A percentile compares a stretch with the other conserved stretches of the same genome.
These are phyloP conservation scores for Pulicaria dysenterica DNA, from an alignment of 129 eudicot genomes.

Conservation along the genomic window DNA sequence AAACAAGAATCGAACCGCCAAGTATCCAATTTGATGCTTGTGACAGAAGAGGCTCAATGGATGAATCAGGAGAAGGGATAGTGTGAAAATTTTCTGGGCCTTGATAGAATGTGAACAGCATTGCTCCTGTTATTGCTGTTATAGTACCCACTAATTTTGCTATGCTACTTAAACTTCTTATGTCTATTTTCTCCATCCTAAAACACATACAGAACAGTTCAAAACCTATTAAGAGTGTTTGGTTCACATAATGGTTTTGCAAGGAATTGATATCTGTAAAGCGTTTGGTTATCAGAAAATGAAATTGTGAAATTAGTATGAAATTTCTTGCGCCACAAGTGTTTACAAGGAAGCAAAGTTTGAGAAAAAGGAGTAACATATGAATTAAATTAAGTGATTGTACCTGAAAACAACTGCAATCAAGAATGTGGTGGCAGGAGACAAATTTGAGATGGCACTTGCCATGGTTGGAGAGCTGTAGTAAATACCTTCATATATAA, in stretches of 20 bases:
- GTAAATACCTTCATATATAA: slow-evolving; percentile 26
- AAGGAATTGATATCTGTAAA: too few relatives aligned
- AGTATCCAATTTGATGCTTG: slow-evolving; percentile 24
- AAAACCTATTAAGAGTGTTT: not conserved
- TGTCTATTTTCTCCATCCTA: slow-evolving; percentile 49
- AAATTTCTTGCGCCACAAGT: too few relatives aligned
- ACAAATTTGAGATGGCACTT: slow-evolving; percentile 43
- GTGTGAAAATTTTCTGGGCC: slow-evolving; percentile 30
- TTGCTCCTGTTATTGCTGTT: slow-evolving; percentile 46
- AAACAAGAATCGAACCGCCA: slow-evolving; percentile 26
- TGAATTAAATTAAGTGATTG: too few relatives aligned
- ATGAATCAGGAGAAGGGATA: not conserved
- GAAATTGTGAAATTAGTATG: too few relatives aligned
- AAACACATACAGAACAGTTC: not conserved
- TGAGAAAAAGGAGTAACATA: too few relatives aligned
- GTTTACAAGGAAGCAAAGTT: too few relatives aligned
- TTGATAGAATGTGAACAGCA: slow-evolving; percentile 42
- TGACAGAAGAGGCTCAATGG: not conserved
- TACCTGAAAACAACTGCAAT: slow-evolving; percentile 43
- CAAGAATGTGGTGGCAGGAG: slow-evolving; percentile 42
- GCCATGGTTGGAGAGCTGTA: slow-evolving; percentile 51
- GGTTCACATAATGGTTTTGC: too few relatives aligned
- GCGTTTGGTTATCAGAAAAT: too few relatives aligned
- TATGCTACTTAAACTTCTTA: slow-evolving; percentile 40
- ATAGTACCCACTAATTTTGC: slow-evolving; percentile 46